Conservation (phyloP, 1,284 basidiomycete species). For the Ceratorhiza oryzae-sativae region DNA sequence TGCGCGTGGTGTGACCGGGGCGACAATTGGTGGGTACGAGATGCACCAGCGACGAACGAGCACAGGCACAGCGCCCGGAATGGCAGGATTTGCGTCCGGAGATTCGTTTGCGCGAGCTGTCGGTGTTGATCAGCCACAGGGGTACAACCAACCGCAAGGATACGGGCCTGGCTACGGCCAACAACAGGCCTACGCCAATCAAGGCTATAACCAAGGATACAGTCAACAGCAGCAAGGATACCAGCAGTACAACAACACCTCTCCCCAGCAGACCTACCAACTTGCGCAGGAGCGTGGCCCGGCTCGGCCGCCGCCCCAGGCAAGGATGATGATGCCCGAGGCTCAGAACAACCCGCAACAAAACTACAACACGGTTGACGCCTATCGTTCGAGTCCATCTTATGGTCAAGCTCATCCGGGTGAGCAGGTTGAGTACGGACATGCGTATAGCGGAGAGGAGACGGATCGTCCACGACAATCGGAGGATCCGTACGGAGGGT, state of each 20-base stretch:
- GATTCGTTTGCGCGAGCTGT: conserved; percentile 20
- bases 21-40: conserved; percentile 11
- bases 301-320: not conserved
- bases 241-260: conserved; percentile 29
- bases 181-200: not conserved
- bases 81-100: conserved; percentile 27
- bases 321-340: conserved; percentile 37
- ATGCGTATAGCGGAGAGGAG: conserved; percentile 3
- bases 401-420: conserved; percentile 34
- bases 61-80: conserved; percentile 23
- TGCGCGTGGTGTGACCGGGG: conserved; percentile 3
- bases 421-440: conserved; percentile 33
- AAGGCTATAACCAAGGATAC: not conserved
- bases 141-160: conserved; percentile 20
- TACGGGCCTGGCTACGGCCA: conserved; percentile 21
- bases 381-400: conserved; percentile 13
- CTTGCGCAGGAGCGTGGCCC: conserved; percentile 9
- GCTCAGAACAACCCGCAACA: conserved; percentile 15
- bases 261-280: conserved; percentile 11
- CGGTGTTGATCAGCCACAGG: not conserved
- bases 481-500: conserved; percentile 34
- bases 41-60: conserved; percentile 34
- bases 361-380: conserved; percentile 34
- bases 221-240: not conserved
- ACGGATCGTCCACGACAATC: not conserved